Evolutionary conservation across 2,329 filamentous ascomycete species (phyloP).

Genomic region (Septoria linicola): DNA sequence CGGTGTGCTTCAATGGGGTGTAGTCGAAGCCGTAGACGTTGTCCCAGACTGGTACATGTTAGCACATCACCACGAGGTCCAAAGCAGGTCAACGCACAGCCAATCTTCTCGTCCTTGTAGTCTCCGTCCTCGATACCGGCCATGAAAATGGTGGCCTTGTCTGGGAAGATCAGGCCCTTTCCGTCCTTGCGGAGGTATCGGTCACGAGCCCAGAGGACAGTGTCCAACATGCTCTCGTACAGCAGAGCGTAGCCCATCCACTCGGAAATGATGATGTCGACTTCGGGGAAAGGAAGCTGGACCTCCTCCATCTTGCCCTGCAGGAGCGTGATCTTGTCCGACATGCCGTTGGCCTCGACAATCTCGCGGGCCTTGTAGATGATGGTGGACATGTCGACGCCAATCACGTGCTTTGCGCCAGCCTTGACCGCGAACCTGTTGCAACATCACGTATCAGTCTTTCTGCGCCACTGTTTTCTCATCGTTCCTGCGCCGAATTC

Average conservation of each 20-base stretch:
- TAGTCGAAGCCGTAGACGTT: conserved; percentile 99
- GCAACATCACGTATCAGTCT: conserved; percentile 15
- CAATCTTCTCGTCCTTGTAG: conserved; percentile 99
- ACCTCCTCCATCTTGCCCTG: conserved; percentile 99
- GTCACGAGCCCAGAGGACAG: conserved; percentile 93
- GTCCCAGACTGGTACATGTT: conserved; percentile 76
- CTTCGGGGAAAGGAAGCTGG: conserved; percentile 84
- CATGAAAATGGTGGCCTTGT: conserved; percentile 97
- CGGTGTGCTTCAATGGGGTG: conserved; percentile 86
- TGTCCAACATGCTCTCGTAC: conserved; percentile 99
- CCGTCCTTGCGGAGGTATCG: conserved; percentile 82
- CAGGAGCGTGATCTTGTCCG: conserved; percentile 92
- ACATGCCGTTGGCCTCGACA: conserved; percentile 85
- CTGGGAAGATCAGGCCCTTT: conserved; percentile 80
- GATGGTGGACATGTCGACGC: conserved; percentile 99
- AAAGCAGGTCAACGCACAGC: conserved; percentile 64
- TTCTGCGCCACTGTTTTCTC: conserved; percentile 3
- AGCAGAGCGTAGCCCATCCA: conserved; percentile 99
- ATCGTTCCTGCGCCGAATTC: not conserved
- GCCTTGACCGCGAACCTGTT: conserved; percentile 92
- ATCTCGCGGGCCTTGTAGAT: conserved; percentile 98
- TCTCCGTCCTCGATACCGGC: conserved; percentile 98
- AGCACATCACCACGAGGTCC: conserved; percentile 24
- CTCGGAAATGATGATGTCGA: conserved; percentile 99
- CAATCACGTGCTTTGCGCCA: conserved; percentile 96